Conservation (phyloP, 768 basidiomycete genomes). For the Lyophyllum atratum region DNA sequence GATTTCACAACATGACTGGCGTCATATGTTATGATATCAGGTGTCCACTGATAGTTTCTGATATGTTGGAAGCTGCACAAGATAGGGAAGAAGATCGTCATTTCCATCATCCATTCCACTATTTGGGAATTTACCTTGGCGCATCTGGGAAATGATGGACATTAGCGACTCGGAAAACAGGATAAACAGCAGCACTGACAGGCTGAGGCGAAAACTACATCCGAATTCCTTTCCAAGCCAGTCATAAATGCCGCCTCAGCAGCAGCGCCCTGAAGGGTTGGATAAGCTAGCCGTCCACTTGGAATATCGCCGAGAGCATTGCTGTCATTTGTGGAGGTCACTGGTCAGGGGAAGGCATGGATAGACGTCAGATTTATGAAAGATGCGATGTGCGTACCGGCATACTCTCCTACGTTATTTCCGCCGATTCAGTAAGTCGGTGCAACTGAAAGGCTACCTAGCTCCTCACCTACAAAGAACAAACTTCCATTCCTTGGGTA, state of each 20-base stretch:
- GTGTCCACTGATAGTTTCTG: slow-evolving; percentile 38
- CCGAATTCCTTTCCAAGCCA: slow-evolving; percentile 56
- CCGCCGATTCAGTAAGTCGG: not conserved
- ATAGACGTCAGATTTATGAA: slow-evolving; percentile 22
- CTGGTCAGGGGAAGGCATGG: slow-evolving; percentile 9
- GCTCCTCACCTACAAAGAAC: slow-evolving; percentile 46
- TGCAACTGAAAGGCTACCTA: not conserved
- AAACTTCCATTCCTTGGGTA: slow-evolving; percentile 55
- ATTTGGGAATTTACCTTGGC: slow-evolving; percentile 20
- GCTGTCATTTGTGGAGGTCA: slow-evolving; percentile 33
- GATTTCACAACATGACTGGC: slow-evolving; percentile 34
- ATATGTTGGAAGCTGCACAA: slow-evolving; percentile 33
- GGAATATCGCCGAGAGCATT: slow-evolving; percentile 29
- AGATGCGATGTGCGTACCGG: slow-evolving; percentile 40
- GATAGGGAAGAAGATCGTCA: not conserved
- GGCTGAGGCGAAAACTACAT: slow-evolving; percentile 57
- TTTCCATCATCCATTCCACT: not conserved
- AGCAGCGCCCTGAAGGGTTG: slow-evolving; percentile 38
- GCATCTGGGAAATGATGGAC: slow-evolving; percentile 20
- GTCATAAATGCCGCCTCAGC: slow-evolving; percentile 67
- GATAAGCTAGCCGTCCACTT: slow-evolving; percentile 29
- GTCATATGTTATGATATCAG: slow-evolving; percentile 40
- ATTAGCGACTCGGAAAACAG: not conserved
- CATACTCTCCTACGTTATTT: slow-evolving; percentile 42
- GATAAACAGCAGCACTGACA: slow-evolving; percentile 29